phyloP scores from a whole-genome alignment of 2,329 filamentous ascomycete species.

The Xylariales sp. region DNA sequence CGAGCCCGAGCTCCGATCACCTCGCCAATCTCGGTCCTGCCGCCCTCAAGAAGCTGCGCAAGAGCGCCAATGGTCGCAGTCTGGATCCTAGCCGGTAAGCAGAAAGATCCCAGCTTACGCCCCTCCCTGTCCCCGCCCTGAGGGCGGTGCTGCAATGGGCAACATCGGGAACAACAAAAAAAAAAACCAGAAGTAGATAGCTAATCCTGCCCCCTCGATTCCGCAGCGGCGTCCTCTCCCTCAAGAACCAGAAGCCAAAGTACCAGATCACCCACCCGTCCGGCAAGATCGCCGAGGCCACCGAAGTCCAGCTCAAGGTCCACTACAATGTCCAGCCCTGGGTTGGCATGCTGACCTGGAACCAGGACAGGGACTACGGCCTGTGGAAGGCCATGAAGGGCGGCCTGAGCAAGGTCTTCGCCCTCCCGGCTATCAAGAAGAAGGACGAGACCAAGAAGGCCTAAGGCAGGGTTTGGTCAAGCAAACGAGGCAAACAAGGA shows the following conservation, averaged over 20 bases:
- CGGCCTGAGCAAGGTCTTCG: constrained; percentile 61
- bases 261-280: constrained; percentile 94
- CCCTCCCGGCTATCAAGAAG: constrained; percentile 61
- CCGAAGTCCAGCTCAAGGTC: constrained; percentile 72
- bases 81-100: constrained; percentile 56
- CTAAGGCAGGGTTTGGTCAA: neutral
- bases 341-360: constrained; percentile 87
- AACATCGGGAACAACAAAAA: too few species aligned
- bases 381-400: constrained; percentile 62
- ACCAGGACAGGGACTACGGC: constrained; percentile 50
- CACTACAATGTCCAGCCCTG: constrained; percentile 98
- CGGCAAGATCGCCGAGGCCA: constrained; percentile 69
- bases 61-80: constrained; percentile 54
- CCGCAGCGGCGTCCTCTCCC: constrained; percentile 68
- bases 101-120: too few species aligned
- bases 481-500: too few species aligned
- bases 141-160: too few species aligned
- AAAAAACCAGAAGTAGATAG: too few species aligned
- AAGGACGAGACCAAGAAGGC: constrained; percentile 37
- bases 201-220: too few species aligned
- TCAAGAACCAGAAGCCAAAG: constrained; percentile 86
- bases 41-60: constrained; percentile 57
- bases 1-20: constrained; percentile 62
- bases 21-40: constrained; percentile 56
- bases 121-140: too few species aligned